Conservation (phyloP, 2,329 filamentous ascomycete genomes). For the Hypoxylon sp. region DNA sequence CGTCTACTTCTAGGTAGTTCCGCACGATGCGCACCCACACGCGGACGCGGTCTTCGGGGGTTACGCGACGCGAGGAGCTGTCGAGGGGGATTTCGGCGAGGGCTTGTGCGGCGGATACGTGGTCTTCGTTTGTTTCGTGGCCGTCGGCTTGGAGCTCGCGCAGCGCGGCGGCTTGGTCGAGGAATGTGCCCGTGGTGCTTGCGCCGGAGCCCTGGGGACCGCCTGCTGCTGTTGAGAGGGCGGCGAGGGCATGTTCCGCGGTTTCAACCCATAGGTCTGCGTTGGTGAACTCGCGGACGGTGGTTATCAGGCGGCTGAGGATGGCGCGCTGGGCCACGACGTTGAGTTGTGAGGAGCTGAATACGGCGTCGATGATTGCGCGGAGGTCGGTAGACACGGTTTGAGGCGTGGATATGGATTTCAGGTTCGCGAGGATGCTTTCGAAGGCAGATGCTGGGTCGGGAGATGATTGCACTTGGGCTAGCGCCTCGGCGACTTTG, state of each 20-base stretch:
- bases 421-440: slow-evolving; percentile 60
- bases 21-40: slow-evolving; percentile 96
- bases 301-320: slow-evolving; percentile 73
- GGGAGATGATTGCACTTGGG: slow-evolving; percentile 55
- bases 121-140: slow-evolving; percentile 87
- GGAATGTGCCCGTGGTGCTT: slow-evolving; percentile 66
- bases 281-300: slow-evolving; percentile 72
- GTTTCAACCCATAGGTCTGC: slow-evolving; percentile 79
- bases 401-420: slow-evolving; percentile 56
- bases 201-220: background rate
- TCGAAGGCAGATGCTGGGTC: slow-evolving; percentile 64
- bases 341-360: slow-evolving; percentile 70
- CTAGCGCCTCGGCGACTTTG: slow-evolving; percentile 61
- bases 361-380: slow-evolving; percentile 75
- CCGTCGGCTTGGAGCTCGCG: slow-evolving; percentile 86
- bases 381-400: slow-evolving; percentile 69
- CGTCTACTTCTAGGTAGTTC: slow-evolving; percentile 93
- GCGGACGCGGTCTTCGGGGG: slow-evolving; percentile 82
- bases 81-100: slow-evolving; percentile 90
- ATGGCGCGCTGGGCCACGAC: slow-evolving; percentile 82
- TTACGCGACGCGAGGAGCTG: slow-evolving; percentile 85
- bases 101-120: slow-evolving; percentile 78
- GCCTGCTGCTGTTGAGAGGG: slow-evolving; percentile 62
- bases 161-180: slow-evolving; percentile 85
- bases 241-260: slow-evolving; percentile 77